Evolutionary conservation across 2,329 filamentous ascomycete genomes (phyloP), one percentile per base, ranked within the genome.

Genomic region (Cladobotryum protrusum): DNA sequence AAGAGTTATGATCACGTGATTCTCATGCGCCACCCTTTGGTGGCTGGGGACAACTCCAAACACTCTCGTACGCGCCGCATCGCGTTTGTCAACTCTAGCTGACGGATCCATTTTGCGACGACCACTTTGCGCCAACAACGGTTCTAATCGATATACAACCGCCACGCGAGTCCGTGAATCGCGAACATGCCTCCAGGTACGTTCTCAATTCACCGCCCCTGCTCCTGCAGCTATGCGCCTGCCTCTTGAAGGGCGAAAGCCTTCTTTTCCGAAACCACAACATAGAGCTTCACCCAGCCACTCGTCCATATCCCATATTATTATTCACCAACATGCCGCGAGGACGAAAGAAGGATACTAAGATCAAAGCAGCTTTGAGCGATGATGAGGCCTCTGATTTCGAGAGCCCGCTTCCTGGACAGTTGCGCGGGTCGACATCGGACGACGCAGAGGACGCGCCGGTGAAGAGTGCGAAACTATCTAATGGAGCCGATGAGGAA

Each of bases 341-440:
- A 19, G 49, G 19, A 48, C 11, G 43, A 45, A 39, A 48, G 20
- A 33, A 32, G 20, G 32, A 44, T 37, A 50, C 57, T 66, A 53
- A 65, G 12, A 19, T 32, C 17, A 41, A 13, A 33, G n/a, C 46
- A 71, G 68, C 68, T 35, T 58, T 71, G 12, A 71, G 68, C 55
- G 68, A 71, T 45, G 60, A 63, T 3, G 64, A 67, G 39, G 54
- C 60, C 40, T 67, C 66, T 12, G 69, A 69, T 19, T 52, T 57
- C 41, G 65, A 65, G 37, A 57, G 54, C 40, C 45, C 54, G 14
- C 56, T 56, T 17, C 59, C 61, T 19, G 46, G 54, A 19, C 60
- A 54, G n/a, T 59, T 54, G 12, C 59, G 59, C 52, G 61, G 61
- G 19, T 63, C 64, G 4, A 41, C 45, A 2, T 62, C 62, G 5